These are phyloP conservation scores for Colletotrichum liriopes DNA, from an alignment of 2,329 filamentous ascomycete species.

Conservation along the genomic window DNA sequence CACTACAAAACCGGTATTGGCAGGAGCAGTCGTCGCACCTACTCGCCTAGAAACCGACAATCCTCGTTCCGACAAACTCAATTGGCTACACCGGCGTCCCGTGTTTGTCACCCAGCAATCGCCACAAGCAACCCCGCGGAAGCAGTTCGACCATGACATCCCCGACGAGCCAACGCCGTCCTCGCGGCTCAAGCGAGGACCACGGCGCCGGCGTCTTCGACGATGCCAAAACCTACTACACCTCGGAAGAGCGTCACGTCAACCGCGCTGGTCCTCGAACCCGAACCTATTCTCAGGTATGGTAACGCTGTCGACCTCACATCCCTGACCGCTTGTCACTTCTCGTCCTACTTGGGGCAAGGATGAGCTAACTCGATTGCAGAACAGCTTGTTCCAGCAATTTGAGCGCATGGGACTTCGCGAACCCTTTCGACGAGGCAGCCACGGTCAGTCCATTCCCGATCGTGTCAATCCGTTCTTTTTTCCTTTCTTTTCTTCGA, in stretches of 20 bases:
- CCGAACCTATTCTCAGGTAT: constrained; percentile 71
- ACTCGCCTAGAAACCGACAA: neutral
- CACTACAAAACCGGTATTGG: constrained; percentile 5
- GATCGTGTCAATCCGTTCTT: neutral
- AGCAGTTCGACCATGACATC: constrained; percentile 39
- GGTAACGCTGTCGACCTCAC: constrained; percentile 28
- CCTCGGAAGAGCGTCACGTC: constrained; percentile 68
- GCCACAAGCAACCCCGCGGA: constrained; percentile 16
- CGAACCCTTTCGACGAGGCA: constrained; percentile 72
- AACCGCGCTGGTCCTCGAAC: constrained; percentile 66
- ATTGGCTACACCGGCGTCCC: constrained; percentile 17
- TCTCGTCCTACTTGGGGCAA: constrained; percentile 4
- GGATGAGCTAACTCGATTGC: constrained; percentile 21
- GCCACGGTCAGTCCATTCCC: constrained; percentile 64
- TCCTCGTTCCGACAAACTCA: constrained; percentile 2
- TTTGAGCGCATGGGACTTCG: constrained; percentile 67
- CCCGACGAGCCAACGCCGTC: constrained; percentile 41
- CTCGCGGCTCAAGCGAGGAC: constrained; percentile 62
- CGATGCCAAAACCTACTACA: constrained; percentile 73
- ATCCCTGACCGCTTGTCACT: constrained; percentile 20
- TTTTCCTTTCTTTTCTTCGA: no score
- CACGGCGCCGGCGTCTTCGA: constrained; percentile 63
- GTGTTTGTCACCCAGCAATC: constrained; percentile 12
- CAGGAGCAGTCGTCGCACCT: neutral
- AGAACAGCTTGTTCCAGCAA: constrained; percentile 70